A percentile compares a stretch with the other conserved stretches of the same genome.
Conservation (phyloP, 108 stramenopile genomes). For the Discostella pseudostelligera region DNA sequence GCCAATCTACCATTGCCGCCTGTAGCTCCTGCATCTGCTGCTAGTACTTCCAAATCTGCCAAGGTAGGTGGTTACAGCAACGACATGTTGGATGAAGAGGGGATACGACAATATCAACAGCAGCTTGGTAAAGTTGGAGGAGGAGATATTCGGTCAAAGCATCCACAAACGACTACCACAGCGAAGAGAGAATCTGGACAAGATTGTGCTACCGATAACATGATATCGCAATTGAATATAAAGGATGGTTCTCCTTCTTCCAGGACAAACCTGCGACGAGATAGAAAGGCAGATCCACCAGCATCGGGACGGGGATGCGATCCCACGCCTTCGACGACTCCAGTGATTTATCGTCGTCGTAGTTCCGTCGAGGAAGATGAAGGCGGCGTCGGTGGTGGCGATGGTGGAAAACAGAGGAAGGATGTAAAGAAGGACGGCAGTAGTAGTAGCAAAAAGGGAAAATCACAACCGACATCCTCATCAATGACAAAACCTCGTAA, state of each 20-base stretch:
- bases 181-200: constrained; percentile 1
- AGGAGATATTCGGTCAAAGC: neutral
- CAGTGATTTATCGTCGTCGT: neutral
- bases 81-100: constrained; percentile 18
- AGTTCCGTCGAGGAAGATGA: neutral
- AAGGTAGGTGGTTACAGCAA: constrained; percentile 6
- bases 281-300: constrained; percentile 18
- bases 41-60: neutral
- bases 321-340: constrained; percentile 4
- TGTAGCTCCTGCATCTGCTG: neutral
- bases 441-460: too few relatives aligned
- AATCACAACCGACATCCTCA: neutral
- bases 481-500: neutral
- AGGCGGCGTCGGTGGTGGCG: neutral
- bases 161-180: neutral
- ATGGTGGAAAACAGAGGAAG: neutral
- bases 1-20: too few relatives aligned
- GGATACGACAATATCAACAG: neutral
- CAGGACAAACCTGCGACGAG: neutral
- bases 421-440: neutral
- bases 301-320: constrained; percentile 18
- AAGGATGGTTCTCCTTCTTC: neutral
- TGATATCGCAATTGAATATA: neutral
- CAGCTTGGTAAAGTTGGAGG: neutral
- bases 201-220: neutral